phyloP scores from a whole-genome alignment of 108 stramenopile species.

The Cyclotella kingstonii region DNA sequence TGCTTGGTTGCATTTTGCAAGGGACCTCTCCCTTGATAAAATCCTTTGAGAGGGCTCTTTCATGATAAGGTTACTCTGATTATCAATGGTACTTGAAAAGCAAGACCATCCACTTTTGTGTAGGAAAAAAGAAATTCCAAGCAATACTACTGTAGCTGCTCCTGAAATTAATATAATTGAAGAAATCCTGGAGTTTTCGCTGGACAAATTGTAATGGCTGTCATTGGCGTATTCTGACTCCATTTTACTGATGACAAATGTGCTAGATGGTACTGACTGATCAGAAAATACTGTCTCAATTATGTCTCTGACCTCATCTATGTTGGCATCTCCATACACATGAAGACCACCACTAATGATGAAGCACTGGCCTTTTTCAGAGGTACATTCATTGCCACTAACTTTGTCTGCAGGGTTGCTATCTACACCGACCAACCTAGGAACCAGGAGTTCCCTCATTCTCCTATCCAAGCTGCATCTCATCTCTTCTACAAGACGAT shows the following conservation, averaged over 20 bases:
- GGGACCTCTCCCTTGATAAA: neutral
- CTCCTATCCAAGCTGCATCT: neutral
- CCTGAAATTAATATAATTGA: conserved; percentile 12
- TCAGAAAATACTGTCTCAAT: conserved; percentile 2
- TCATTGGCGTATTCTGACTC: neutral
- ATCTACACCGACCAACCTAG: conserved; percentile 12
- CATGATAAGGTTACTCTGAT: neutral
- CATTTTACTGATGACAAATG: neutral
- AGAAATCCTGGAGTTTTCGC: neutral
- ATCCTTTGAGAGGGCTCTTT: neutral
- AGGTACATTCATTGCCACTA: conserved; percentile 5
- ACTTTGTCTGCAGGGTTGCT: conserved; percentile 13
- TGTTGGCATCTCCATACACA: conserved; percentile 9
- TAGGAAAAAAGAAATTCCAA: conserved; percentile 6
- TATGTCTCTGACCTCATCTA: conserved; percentile 6
- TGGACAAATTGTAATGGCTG: neutral
- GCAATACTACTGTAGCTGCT: conserved; percentile 1
- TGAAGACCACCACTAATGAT: conserved; percentile 15
- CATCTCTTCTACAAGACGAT: conserved; percentile 4
- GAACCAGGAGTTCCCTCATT: conserved; percentile 1
- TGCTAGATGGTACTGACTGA: neutral
- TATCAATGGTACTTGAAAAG: neutral
- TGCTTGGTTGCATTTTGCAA: no score
- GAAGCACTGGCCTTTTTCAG: conserved; percentile 2
- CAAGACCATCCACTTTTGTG: neutral